Conservation (phyloP, 2,329 filamentous ascomycete genomes). For the Aspergillus luchuensis region DNA sequence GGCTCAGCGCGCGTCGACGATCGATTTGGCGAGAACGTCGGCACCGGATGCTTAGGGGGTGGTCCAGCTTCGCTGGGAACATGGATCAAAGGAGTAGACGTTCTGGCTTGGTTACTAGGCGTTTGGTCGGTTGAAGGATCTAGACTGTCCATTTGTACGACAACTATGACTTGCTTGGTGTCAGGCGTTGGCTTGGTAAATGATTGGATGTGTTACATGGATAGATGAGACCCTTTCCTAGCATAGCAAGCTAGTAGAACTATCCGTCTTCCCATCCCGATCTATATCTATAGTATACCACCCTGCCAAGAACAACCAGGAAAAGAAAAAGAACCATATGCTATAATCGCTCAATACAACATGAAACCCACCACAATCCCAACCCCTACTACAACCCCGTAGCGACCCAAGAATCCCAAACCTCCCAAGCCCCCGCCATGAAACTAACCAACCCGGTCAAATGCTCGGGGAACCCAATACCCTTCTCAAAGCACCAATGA, state of each 20-base stretch:
- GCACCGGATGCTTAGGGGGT: not conserved
- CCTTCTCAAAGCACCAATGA: constrained; percentile 76
- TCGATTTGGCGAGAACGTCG: not conserved
- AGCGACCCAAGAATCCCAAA: constrained; percentile 49
- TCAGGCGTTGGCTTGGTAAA: not conserved
- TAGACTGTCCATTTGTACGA: not conserved
- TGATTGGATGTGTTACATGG: not conserved
- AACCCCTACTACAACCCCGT: constrained; percentile 29
- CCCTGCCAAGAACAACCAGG: not conserved
- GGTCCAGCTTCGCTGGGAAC: not conserved
- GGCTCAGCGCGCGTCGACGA: constrained; percentile 13
- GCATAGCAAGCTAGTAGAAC: not conserved
- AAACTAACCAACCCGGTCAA: constrained; percentile 62
- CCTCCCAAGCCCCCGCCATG: constrained; percentile 49
- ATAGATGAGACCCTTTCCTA: not conserved
- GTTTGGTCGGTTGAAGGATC: too few species aligned
- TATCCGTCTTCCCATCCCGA: not conserved
- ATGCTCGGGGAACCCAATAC: constrained; percentile 59
- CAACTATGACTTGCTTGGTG: not conserved
- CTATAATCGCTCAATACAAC: not conserved
- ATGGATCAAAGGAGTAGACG: not conserved
- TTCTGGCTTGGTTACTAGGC: not conserved
- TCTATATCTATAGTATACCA: not conserved
- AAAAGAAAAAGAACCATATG: not conserved
- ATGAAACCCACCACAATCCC: constrained; percentile 2